Evolutionary conservation across 257 asterid genomes (phyloP).

Genomic region (Orobanche coerulescens): DNA sequence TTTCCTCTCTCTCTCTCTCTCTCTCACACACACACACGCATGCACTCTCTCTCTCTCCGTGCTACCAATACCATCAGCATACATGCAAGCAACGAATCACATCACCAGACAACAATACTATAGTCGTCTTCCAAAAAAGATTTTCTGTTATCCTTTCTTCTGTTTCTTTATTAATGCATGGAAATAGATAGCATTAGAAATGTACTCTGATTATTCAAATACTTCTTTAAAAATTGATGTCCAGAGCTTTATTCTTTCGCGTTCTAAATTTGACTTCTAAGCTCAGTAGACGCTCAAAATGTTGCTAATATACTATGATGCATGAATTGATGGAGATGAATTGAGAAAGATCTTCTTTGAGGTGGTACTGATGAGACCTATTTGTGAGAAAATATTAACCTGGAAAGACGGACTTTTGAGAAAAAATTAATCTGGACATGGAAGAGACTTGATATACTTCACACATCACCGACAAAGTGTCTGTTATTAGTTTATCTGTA

Average conservation of each 20-base stretch:
- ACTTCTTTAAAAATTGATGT: neutral
- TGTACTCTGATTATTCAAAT: neutral
- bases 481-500: neutral
- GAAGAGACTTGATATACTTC: neutral
- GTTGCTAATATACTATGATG: neutral
- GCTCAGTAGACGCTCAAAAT: constrained; percentile 3
- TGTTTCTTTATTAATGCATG: neutral
- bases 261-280: neutral
- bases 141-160: neutral
- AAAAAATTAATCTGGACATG: neutral
- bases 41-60: too few species aligned
- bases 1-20: too few species aligned
- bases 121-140: neutral
- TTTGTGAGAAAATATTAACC: neutral
- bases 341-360: neutral
- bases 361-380: neutral
- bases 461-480: neutral
- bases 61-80: neutral
- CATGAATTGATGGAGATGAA: neutral
- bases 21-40: too few species aligned
- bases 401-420: neutral
- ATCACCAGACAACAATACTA: neutral
- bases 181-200: neutral
- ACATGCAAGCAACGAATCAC: neutral
- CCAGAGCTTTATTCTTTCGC: neutral